These are phyloP conservation scores for Pseudofabraea citricarpa DNA, from an alignment of 2,329 filamentous ascomycete genomes.

Conservation along the genomic window DNA sequence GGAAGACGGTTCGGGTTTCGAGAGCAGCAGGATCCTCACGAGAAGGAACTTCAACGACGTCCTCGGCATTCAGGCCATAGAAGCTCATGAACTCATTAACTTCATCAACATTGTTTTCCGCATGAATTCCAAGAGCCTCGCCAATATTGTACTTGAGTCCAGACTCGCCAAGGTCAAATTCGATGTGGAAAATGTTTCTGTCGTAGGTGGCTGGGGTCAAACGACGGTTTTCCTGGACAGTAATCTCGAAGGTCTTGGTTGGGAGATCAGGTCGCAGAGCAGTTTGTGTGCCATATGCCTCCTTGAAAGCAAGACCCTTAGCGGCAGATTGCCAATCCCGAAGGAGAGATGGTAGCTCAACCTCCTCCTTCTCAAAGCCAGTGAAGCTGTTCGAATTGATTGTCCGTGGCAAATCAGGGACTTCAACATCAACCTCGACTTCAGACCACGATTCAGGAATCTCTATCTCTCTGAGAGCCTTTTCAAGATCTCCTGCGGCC, in stretches of 20 bases:
- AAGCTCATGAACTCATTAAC: slow-evolving; percentile 83
- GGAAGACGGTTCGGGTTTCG: slow-evolving; percentile 89
- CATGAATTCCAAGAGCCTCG: slow-evolving; percentile 93
- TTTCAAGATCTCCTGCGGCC: slow-evolving; percentile 61
- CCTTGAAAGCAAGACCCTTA: slow-evolving; percentile 88
- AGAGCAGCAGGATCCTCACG: slow-evolving; percentile 70
- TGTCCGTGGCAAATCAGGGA: slow-evolving; percentile 52
- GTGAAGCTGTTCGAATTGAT: slow-evolving; percentile 79
- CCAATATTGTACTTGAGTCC: slow-evolving; percentile 96
- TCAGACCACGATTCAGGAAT: slow-evolving; percentile 78
- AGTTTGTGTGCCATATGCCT: slow-evolving; percentile 74
- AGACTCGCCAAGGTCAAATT: slow-evolving; percentile 90
- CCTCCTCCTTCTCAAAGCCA: slow-evolving; percentile 70
- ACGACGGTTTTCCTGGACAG: slow-evolving; percentile 91
- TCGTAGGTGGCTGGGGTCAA: slow-evolving; percentile 86
- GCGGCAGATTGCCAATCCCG: slow-evolving; percentile 79
- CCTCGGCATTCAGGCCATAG: slow-evolving; percentile 78
- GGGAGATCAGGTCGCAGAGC: slow-evolving; percentile 79
- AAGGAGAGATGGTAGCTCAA: slow-evolving; percentile 61
- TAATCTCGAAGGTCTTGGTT: slow-evolving; percentile 81
- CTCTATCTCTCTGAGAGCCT: slow-evolving; percentile 67
- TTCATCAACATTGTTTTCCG: slow-evolving; percentile 79
- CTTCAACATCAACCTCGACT: slow-evolving; percentile 52
- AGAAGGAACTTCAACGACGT: slow-evolving; percentile 86
- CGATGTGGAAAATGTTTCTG: slow-evolving; percentile 99